These are phyloP conservation scores for Angophora floribunda DNA, from an alignment of 345 rosid species.

Conservation along the genomic window DNA sequence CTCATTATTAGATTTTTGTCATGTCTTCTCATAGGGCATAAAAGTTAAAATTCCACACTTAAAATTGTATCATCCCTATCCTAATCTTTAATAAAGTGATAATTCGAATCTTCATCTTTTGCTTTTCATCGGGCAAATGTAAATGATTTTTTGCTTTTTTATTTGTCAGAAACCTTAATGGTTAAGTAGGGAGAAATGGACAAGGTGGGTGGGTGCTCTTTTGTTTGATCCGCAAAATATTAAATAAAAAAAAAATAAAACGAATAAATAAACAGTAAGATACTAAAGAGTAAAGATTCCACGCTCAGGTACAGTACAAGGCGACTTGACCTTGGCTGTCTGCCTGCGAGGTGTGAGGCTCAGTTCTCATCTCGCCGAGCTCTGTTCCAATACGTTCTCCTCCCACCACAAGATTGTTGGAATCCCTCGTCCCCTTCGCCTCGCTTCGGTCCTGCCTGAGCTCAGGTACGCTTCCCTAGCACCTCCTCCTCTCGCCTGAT, in stretches of 20 bases:
- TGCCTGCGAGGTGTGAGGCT: neutral
- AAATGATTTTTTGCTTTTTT: too few species aligned
- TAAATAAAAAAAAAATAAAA: neutral
- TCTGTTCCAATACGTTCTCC: neutral
- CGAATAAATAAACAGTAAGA: neutral
- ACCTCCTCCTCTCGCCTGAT: neutral
- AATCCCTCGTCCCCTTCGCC: neutral
- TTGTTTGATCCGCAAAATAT: too few species aligned
- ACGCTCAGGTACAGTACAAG: neutral
- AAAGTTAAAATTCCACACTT: too few species aligned
- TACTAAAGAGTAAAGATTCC: neutral
- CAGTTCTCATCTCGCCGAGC: neutral
- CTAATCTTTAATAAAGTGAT: too few species aligned
- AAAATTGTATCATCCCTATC: too few species aligned
- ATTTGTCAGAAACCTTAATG: too few species aligned
- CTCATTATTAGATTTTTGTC: too few species aligned
- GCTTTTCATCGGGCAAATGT: too few species aligned
- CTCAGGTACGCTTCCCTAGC: neutral
- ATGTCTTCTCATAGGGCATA: too few species aligned
- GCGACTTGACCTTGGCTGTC: neutral
- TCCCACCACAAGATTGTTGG: neutral
- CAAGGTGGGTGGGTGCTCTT: too few species aligned
- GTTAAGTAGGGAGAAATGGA: too few species aligned
- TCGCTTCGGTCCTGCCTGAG: neutral
- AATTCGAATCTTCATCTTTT: too few species aligned